phyloP scores from a whole-genome alignment of 768 basidiomycete species.

The Cubamyces lactineus region DNA sequence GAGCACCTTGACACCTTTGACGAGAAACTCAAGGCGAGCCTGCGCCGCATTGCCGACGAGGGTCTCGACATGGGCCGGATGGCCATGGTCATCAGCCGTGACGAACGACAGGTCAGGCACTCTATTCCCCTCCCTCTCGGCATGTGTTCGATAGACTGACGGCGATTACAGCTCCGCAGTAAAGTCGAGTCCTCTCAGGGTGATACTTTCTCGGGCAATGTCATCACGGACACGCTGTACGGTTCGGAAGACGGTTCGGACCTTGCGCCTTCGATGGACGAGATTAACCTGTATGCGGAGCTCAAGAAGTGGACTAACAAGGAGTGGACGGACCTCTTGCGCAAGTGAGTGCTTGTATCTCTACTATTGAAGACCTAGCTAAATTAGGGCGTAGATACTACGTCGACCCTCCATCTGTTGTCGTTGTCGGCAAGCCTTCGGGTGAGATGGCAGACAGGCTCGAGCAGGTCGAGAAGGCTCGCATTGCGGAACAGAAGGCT shows the following conservation, averaged over 20 bases:
- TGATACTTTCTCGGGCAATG: slow-evolving; percentile 71
- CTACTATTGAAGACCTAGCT: not conserved
- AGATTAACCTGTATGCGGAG: slow-evolving; percentile 69
- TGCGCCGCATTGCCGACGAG: slow-evolving; percentile 67
- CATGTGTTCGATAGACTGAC: not conserved
- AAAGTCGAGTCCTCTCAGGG: slow-evolving; percentile 83
- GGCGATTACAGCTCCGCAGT: slow-evolving; percentile 67
- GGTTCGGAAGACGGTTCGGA: slow-evolving; percentile 83
- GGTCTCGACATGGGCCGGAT: slow-evolving; percentile 93
- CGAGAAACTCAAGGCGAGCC: slow-evolving; percentile 64
- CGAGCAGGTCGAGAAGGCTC: slow-evolving; percentile 78
- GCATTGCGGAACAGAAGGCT: slow-evolving; percentile 69
- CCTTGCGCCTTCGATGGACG: slow-evolving; percentile 71
- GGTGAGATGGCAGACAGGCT: slow-evolving; percentile 78
- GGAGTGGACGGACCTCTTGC: slow-evolving; percentile 78
- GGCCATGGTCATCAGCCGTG: slow-evolving; percentile 80
- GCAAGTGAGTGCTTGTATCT: slow-evolving; percentile 53
- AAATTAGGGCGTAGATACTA: slow-evolving; percentile 63
- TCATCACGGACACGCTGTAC: slow-evolving; percentile 87
- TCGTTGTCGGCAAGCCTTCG: slow-evolving; percentile 89
- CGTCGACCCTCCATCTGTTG: slow-evolving; percentile 68
- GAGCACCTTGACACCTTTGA: slow-evolving; percentile 78
- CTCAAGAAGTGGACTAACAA: slow-evolving; percentile 72
- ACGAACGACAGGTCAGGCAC: slow-evolving; percentile 75
- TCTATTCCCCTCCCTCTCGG: not conserved